Base-by-base conservation (phyloP, 495 filamentous ascomycete species). In the Talaromyces adpressus region DNA sequence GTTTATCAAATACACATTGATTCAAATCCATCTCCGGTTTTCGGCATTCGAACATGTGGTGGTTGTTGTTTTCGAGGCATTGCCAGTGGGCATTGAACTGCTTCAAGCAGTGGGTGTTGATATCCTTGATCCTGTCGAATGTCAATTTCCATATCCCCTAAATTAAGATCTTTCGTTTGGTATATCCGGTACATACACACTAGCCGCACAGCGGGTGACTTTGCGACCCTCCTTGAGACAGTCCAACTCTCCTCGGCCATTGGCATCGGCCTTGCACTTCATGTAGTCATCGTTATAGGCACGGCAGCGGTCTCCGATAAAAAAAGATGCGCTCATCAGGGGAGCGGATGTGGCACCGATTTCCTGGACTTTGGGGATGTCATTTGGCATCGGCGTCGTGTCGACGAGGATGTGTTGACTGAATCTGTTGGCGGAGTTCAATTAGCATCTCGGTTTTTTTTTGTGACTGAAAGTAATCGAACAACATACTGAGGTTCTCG, bases 281-380 rank as follows among this genome's bases (percentile, higher is more conserved):
- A 99, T 98, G 77, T 86, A 99, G 78, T 99, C 94, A 80, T 99
- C 94, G 77, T 97, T 98, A 81, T 91, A 99, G 56, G 89, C 81
- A 71, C 84, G 87, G 86, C 94, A 99, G 69, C 93, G 87, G 64
- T 91, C 92, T 56, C 94, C 94, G 74, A 99, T 99, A 73, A 97
- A 98, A 83, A 87, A 99, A n/a, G 91, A 85, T 18, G 94, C 95
- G 65, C 90, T 93, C 36, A 92, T 77, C 25, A 99, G 82, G 45
- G 94, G 95, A 18, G 93, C 95, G 51, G 92, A 97, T 64, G 87
- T 94, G 57, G 91, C 83, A 60, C 94, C 94, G 68, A 98, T 84
- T 75, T 99, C 94, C 66, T 90, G 81, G 66, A 99, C 94, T 67
- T 87, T 84, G 72, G 94, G 94, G 75, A 99, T 92, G 68, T 87